These are phyloP conservation scores for Scenedesmus sp. DNA, from an alignment of 163 green algal genomes.

Conservation along the genomic window DNA sequence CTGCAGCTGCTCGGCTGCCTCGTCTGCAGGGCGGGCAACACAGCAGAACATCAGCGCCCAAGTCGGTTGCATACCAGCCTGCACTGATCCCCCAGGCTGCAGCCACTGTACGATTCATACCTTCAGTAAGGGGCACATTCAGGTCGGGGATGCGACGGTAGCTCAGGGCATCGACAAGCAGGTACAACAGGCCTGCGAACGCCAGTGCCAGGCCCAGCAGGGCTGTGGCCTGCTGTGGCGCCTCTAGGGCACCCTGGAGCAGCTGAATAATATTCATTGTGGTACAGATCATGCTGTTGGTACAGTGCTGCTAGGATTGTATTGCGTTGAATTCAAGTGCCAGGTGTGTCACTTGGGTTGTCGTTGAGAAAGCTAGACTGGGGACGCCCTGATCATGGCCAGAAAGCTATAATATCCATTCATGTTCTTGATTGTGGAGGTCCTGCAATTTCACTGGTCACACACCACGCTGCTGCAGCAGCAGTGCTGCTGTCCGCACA, in stretches of 20 bases:
- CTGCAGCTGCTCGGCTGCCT: slow-evolving; percentile 62
- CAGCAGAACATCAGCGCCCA: slow-evolving; percentile 20
- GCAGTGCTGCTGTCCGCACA: neutral
- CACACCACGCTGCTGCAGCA: too few relatives aligned
- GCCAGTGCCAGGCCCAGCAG: slow-evolving; percentile 2
- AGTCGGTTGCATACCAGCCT: neutral
- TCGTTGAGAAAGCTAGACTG: neutral
- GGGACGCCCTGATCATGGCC: too few relatives aligned
- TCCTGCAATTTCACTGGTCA: neutral
- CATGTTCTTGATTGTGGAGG: too few relatives aligned
- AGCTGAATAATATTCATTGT: neutral
- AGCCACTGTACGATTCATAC: neutral
- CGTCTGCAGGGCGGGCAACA: slow-evolving; percentile 34
- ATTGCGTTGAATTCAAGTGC: neutral
- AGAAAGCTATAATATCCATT: too few relatives aligned
- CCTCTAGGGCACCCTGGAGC: neutral
- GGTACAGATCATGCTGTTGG: neutral
- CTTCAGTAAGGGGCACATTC: slow-evolving; percentile 53
- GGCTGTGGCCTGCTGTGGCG: neutral
- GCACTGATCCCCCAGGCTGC: neutral
- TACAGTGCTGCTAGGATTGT: neutral
- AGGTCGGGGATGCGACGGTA: slow-evolving; percentile 40
- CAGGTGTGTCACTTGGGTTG: neutral
- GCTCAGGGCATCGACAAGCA: slow-evolving; percentile 54
- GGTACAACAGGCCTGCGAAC: slow-evolving; percentile 7